Base-by-base conservation (phyloP, 176 grass and related monocot genomes). In the Areca catechu region DNA sequence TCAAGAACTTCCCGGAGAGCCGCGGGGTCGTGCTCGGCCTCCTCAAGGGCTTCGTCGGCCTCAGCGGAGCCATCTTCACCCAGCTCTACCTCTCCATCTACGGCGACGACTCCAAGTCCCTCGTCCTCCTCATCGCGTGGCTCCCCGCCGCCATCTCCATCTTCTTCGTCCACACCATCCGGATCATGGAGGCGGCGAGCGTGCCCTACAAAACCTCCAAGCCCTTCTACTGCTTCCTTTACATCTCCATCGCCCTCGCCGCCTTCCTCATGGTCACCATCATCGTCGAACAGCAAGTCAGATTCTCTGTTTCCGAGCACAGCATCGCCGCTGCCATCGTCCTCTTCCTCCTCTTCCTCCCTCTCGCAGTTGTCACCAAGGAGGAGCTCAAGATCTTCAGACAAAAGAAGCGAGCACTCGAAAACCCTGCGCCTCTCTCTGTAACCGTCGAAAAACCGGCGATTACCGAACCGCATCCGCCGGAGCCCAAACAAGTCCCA, bases 1-100 rank as follows among this genome's bases (percentile, higher is more conserved):
- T 89, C 51, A 80, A 89, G 73, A 89, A 84, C 80, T 89, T 89
- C 65, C 85, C 80, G 15, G 85, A 84, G 77, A 80, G 73, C 80
- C 80, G 85, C n/a, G 85, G 85, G 55, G 49, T 83, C 60, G 85
- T 89, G 69, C 72, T 89, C 0, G 85, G 85, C 50, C 80, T 83
- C 51, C 71, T 74, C 15, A 74, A 74, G 60, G 71, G 71, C 19
- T 74, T 74, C 71, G 60, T 74, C 30, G 6, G 73, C 16, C 72
- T 74, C 53, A 74, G 72, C 53, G 72, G 72, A 4, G 72, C 72
- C 60, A 50, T 74, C 52, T 65, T 65, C 61, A 66, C 53, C 21
- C 72, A 74, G 47, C 72, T 74, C 17, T 74, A 74, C 61, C 16
- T 30, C 22, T 74, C 85, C 51, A 63, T 89, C 77, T 89, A 89